Percentiles rank a stretch among this genome's conserved stretches.
These are phyloP conservation scores for Zizania latifolia DNA, from an alignment of 176 grass and related monocot genomes.

Conservation along the genomic window DNA sequence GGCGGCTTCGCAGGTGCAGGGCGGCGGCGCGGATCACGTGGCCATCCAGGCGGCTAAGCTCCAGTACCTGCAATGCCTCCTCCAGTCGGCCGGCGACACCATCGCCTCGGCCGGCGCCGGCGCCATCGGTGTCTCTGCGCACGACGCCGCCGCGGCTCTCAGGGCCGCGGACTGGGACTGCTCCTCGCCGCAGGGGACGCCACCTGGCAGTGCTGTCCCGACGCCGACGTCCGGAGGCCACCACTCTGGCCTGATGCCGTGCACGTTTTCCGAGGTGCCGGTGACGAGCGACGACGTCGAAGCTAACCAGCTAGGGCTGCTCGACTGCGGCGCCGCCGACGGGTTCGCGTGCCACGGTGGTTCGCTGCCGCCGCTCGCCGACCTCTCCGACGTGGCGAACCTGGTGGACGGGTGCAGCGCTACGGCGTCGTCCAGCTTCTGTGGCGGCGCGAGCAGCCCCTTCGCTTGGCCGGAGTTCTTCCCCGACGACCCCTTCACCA, in stretches of 20 bases:
- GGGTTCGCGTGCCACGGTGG: not conserved
- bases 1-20: not conserved
- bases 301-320: not conserved
- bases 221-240: not conserved
- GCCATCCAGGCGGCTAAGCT: conserved; percentile 47
- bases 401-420: conserved; percentile 33
- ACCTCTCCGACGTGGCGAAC: conserved; percentile 38
- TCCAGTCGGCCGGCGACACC: conserved; percentile 50
- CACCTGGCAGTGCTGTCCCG: not conserved
- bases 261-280: conserved; percentile 30
- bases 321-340: conserved; percentile 4
- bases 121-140: not conserved
- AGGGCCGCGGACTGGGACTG: not conserved
- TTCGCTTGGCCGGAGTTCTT: conserved; percentile 65
- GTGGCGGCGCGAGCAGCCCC: conserved; percentile 22
- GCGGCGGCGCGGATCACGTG: not conserved
- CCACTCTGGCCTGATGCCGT: not conserved
- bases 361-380: conserved; percentile 54
- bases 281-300: conserved; percentile 41
- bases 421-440: conserved; percentile 36
- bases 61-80: conserved; percentile 75
- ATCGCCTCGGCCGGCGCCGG: conserved; percentile 18
- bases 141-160: conserved; percentile 7
- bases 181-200: conserved; percentile 23
- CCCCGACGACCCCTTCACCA: conserved; percentile 54